Evolutionary conservation across 2,329 filamentous ascomycete genomes (phyloP).

Genomic region (Sclerotinia glacialis): DNA sequence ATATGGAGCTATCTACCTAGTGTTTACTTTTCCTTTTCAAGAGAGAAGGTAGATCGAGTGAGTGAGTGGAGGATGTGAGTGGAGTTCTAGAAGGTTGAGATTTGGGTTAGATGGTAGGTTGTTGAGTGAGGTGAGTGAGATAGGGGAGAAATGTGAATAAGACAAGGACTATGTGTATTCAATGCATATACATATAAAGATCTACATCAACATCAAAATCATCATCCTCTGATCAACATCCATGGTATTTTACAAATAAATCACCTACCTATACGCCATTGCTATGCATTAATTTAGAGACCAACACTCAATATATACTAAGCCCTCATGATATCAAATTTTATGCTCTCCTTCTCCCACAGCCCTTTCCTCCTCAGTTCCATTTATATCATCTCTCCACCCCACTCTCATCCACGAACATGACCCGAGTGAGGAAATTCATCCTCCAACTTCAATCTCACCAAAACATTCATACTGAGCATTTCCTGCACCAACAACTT

Average conservation of each 20-base stretch:
- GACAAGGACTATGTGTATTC: too few species aligned
- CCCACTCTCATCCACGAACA: constrained; percentile 5
- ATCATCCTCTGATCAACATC: background rate
- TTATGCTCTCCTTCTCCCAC: background rate
- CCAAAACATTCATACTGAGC: constrained; percentile 98
- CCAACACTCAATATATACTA: background rate
- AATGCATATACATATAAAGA: too few species aligned
- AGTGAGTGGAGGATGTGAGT: too few species aligned
- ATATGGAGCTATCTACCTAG: too few species aligned
- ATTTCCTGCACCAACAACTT: constrained; percentile 95
- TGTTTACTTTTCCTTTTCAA: too few species aligned
- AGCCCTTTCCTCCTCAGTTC: background rate
- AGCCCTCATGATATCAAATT: constrained; percentile 2
- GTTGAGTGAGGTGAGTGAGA: too few species aligned
- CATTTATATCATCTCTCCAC: background rate
- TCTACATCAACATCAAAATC: background rate
- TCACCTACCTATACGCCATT: constrained; percentile 1
- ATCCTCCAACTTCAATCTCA: constrained; percentile 84
- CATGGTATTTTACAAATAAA: constrained; percentile 17
- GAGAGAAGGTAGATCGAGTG: too few species aligned
- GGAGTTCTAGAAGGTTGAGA: too few species aligned
- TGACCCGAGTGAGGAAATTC: constrained; percentile 66
- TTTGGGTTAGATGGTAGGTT: too few species aligned
- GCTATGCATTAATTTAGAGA: constrained; percentile 12
- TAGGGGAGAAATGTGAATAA: too few species aligned